phyloP scores from a whole-genome alignment of 805 yeast genomes.

The Wickerhamiella allomyrinae region DNA sequence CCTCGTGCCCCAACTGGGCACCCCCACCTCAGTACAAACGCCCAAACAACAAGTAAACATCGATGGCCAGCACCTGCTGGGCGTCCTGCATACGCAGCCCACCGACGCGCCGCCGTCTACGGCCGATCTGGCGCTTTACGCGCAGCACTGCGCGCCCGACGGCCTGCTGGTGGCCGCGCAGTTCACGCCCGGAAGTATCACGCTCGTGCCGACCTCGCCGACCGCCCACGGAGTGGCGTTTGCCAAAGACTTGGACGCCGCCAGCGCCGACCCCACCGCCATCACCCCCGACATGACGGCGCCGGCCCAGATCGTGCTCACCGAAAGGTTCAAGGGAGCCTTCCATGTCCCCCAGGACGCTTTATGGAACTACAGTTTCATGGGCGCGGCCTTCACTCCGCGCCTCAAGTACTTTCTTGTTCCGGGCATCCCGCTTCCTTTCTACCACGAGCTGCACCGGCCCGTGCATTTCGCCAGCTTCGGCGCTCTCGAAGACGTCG shows the following conservation, averaged over 20 bases:
- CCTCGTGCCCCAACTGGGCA: slow-evolving; percentile 80
- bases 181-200: slow-evolving; percentile 71
- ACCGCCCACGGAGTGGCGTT: slow-evolving; percentile 52
- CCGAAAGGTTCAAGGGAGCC: slow-evolving; percentile 65
- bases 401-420: slow-evolving; percentile 48
- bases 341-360: slow-evolving; percentile 74
- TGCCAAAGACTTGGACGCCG: slow-evolving; percentile 22
- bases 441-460: slow-evolving; percentile 76
- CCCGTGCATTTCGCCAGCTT: slow-evolving; percentile 76
- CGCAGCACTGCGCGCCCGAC: slow-evolving; percentile 31
- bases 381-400: slow-evolving; percentile 70
- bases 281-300: slow-evolving; percentile 31
- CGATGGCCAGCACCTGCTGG: slow-evolving; percentile 55
- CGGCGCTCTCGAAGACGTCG: slow-evolving; percentile 43
- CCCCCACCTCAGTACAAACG: slow-evolving; percentile 46
- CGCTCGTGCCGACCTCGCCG: slow-evolving; percentile 52
- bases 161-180: slow-evolving; percentile 47
- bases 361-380: slow-evolving; percentile 83
- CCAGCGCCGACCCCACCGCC: slow-evolving; percentile 25
- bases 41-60: slow-evolving; percentile 33
- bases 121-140: slow-evolving; percentile 43
- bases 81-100: slow-evolving; percentile 88
- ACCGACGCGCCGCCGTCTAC: slow-evolving; percentile 32
- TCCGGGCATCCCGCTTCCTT: slow-evolving; percentile 65
- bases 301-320: slow-evolving; percentile 53